Evolutionary conservation across 768 basidiomycete genomes (phyloP).

Genomic region (Russula compacta): DNA sequence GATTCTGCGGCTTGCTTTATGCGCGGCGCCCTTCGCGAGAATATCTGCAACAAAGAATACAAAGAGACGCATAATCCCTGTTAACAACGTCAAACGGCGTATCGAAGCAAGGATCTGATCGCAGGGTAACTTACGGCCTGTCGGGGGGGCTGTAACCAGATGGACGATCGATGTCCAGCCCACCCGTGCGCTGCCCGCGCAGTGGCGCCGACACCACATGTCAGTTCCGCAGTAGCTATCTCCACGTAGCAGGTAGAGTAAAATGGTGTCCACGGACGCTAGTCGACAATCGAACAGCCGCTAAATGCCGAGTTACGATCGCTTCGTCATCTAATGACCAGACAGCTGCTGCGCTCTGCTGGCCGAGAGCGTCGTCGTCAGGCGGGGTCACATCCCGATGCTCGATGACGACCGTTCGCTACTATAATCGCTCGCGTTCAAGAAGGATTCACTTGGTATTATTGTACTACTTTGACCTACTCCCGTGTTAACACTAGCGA

Average conservation of each 20-base stretch:
- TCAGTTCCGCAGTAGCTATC: neutral
- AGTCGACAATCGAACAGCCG: neutral
- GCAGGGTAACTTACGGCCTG: conserved; percentile 3
- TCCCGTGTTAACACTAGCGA: neutral
- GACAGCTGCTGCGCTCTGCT: conserved; percentile 2
- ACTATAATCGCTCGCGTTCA: conserved; percentile 13
- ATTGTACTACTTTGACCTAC: neutral
- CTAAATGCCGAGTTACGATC: neutral
- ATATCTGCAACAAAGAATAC: neutral
- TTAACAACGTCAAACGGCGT: neutral
- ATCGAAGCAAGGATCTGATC: neutral
- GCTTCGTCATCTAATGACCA: neutral
- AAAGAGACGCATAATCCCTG: neutral
- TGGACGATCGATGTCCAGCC: conserved; percentile 1
- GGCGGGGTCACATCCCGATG: conserved; percentile 16
- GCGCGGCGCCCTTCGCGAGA: neutral
- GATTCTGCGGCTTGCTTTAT: conserved; percentile 12
- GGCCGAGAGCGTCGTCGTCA: conserved; percentile 4
- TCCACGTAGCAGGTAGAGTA: neutral
- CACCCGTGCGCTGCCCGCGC: conserved; percentile 9
- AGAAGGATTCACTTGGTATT: conserved; percentile 16
- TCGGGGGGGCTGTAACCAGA: neutral
- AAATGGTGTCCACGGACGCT: neutral
- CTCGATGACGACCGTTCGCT: conserved; percentile 16
- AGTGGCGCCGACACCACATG: conserved; percentile 14